These are phyloP conservation scores for Alnus glutinosa DNA, from an alignment of 306 rosid genomes.

Conservation along the genomic window DNA sequence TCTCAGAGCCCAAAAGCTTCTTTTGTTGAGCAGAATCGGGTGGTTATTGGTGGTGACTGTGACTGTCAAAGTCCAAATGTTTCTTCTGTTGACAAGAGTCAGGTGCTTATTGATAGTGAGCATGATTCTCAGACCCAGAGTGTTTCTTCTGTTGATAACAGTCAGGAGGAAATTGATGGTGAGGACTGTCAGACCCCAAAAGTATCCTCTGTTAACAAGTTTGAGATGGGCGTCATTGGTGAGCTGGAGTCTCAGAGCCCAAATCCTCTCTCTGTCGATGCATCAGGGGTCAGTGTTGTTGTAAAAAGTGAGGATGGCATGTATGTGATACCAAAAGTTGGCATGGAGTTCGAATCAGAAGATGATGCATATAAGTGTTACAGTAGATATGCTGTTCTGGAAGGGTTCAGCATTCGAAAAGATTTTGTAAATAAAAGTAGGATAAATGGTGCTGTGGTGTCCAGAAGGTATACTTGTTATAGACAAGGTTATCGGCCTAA, in stretches of 20 bases:
- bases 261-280: slow-evolving; percentile 20
- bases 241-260: slow-evolving; percentile 29
- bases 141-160: slow-evolving; percentile 28
- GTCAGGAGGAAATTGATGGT: slow-evolving; percentile 35
- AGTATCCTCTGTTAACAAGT: slow-evolving; percentile 33
- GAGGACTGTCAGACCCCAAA: slow-evolving; percentile 34
- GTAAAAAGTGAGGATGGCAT: slow-evolving; percentile 31
- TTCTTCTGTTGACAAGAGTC: slow-evolving; percentile 29
- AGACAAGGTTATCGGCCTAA: slow-evolving; percentile 57
- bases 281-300: slow-evolving; percentile 21
- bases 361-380: slow-evolving; percentile 60
- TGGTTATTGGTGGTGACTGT: background rate
- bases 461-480: slow-evolving; percentile 65
- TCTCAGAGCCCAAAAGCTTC: slow-evolving; percentile 11
- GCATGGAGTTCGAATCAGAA: slow-evolving; percentile 64
- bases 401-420: slow-evolving; percentile 67
- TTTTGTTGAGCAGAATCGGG: slow-evolving; percentile 12
- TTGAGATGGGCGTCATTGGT: slow-evolving; percentile 23
- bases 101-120: slow-evolving; percentile 28
- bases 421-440: slow-evolving; percentile 65
- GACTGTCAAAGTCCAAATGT: slow-evolving; percentile 25
- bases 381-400: slow-evolving; percentile 49
- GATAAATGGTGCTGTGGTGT: slow-evolving; percentile 53
- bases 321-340: slow-evolving; percentile 41
- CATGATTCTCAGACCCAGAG: slow-evolving; percentile 31